These are phyloP conservation scores for Isatis lusitanica DNA, from an alignment of 441 rosid genomes.

Conservation along the genomic window DNA sequence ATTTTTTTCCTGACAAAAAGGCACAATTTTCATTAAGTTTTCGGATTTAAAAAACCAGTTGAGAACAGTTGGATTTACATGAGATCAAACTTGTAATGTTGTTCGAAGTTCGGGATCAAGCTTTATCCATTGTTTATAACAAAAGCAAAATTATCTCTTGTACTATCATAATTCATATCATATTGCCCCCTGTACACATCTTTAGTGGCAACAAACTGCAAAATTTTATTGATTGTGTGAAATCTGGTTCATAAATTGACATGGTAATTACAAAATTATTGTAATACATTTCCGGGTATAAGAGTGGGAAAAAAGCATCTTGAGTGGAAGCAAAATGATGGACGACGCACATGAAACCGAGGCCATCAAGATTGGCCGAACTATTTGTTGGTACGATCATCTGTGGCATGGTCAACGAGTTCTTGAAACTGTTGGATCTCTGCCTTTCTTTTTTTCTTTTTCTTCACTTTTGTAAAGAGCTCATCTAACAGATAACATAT, in stretches of 20 bases:
- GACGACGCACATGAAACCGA: constrained; percentile 8
- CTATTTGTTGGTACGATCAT: constrained; percentile 10
- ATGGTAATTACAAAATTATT: background rate
- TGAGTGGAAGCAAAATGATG: constrained; percentile 29
- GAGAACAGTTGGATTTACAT: background rate
- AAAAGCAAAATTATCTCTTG: background rate
- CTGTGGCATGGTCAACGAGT: background rate
- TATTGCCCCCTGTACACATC: background rate
- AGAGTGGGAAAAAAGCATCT: background rate
- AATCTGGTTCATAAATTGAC: background rate
- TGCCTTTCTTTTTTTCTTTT: background rate
- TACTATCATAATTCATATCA: background rate
- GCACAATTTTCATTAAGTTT: background rate
- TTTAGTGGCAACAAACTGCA: background rate
- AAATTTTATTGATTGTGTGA: background rate
- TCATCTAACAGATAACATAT: background rate
- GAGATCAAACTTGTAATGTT: background rate
- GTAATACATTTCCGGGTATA: background rate
- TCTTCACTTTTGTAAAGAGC: background rate
- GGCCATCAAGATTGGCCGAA: constrained; percentile 26
- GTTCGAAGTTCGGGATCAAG: background rate
- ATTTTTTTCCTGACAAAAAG: background rate
- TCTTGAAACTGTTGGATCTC: constrained; percentile 5
- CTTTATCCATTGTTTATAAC: background rate
- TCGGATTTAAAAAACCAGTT: background rate